Percentiles rank a stretch among this genome's conserved stretches.
Evolutionary conservation across 495 filamentous ascomycete genomes (phyloP).

Genomic region (Hypoxylon cercidicola): DNA sequence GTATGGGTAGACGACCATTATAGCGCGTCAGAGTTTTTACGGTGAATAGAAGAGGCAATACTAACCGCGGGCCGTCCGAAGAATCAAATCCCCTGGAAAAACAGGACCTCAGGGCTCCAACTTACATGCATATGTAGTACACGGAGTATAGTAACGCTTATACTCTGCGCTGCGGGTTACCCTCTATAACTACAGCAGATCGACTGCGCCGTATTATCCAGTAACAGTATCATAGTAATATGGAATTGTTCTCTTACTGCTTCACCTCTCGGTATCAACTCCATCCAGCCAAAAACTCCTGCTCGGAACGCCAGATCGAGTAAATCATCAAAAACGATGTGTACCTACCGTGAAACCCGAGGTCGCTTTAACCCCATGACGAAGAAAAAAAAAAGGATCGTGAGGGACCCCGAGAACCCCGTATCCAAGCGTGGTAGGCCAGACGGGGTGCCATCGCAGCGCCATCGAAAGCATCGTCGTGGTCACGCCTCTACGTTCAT

Average conservation of each 20-base stretch:
- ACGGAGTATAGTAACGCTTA: too few relatives aligned
- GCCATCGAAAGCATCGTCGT: constrained; percentile 16
- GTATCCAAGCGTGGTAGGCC: constrained; percentile 11
- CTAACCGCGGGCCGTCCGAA: constrained; percentile 7
- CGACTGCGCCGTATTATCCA: too few relatives aligned
- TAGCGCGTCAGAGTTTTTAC: constrained; percentile 31
- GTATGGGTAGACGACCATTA: neutral
- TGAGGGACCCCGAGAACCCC: constrained; percentile 1
- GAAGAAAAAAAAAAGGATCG: constrained; percentile 8
- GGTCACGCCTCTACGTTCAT: constrained; percentile 29
- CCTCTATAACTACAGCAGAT: too few relatives aligned
- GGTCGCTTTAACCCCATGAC: constrained; percentile 21
- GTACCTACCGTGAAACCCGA: constrained; percentile 12
- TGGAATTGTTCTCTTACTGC: neutral
- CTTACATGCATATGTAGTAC: neutral
- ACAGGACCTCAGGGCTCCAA: neutral
- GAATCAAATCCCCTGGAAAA: neutral
- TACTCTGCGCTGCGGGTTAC: too few relatives aligned
- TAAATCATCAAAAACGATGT: neutral
- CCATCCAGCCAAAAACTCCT: constrained; percentile 6
- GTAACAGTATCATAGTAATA: neutral
- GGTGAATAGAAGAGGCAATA: constrained; percentile 19
- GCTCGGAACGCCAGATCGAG: constrained; percentile 6
- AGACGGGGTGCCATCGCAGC: constrained; percentile 4
- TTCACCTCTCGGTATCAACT: constrained; percentile 16